Evolutionary conservation across 441 rosid species (phyloP), one percentile per base, ranked within the genome.

Genomic region (Euphorbia celastroides): DNA sequence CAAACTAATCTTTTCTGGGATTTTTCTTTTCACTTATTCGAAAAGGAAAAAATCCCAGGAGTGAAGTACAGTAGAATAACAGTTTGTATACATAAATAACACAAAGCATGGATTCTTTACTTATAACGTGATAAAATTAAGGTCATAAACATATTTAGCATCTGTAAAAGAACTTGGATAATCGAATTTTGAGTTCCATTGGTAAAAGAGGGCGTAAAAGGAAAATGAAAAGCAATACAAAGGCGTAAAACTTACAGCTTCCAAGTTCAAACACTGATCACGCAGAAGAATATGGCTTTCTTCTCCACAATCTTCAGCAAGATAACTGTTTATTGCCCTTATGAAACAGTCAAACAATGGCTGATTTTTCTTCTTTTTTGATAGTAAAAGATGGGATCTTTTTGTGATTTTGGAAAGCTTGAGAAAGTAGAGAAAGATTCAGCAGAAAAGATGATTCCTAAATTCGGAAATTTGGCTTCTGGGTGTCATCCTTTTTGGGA

Each of bases 211-310:
- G 2, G 27, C 16, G 6, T 4, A 34, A 14, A 44, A 48, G 6
- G 19, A 48, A 48, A 17, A 48, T 32, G 14, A 12, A n/a, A 50
- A 5, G 23, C 57, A 65, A 57, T 57, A 48, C 62, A 70, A 63
- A 71, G 38, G 62, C 50, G 52, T 65, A 31, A 50, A 14, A 48
- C 68, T 71, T 66, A 72, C 77, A 64, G 50, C 56, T 62, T 62
- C 38, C 2, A 41, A 66, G 67, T 50, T 46, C 44, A 36, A 75
- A 70, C 38, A 66, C 57, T 20, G 70, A 65, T 42, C 70, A 58
- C 60, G 60, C 30, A 69, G 57, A 52, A 64, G 76, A 65, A 66
- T 60, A 69, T 71, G 71, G 76, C 73, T 73, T 80, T 64, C 77
- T 73, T 71, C 81, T 62, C 55, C 57, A 19, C 46, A 11, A 34